Conservation (phyloP, 2,329 filamentous ascomycete genomes). For the Fusarium nanum region DNA sequence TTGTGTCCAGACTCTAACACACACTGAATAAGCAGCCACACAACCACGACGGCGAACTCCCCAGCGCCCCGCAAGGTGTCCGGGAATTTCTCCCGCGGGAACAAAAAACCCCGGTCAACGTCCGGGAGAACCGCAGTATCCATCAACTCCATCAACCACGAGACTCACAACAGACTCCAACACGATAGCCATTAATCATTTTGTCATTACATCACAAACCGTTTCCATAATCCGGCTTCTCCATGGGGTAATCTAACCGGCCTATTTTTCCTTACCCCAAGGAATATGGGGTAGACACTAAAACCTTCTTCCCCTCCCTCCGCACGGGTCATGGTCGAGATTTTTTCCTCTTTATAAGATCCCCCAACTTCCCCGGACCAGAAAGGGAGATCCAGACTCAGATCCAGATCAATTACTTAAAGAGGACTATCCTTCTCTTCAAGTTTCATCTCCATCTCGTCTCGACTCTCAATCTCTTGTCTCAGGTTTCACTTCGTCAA, state of each 20-base stretch:
- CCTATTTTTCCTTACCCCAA: no score
- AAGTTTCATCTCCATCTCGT: not conserved
- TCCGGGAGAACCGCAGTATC: not conserved
- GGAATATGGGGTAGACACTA: constrained; percentile 1
- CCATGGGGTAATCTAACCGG: constrained; percentile 9
- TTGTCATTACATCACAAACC: constrained; percentile 3
- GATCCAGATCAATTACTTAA: constrained; percentile 3
- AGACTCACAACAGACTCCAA: not conserved
- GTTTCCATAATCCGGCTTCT: constrained; percentile 1
- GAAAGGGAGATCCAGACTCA: not conserved
- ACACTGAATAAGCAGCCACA: not conserved
- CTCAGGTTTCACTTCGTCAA: not conserved
- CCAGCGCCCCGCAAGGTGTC: not conserved
- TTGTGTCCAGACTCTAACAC: not conserved
- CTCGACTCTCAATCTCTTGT: not conserved
- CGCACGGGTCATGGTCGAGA: not conserved
- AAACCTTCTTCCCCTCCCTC: not conserved
- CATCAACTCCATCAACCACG: not conserved
- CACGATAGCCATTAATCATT: not conserved
- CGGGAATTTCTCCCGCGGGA: not conserved
- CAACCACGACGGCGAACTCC: not conserved
- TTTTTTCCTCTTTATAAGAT: constrained; percentile 13
- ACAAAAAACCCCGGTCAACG: not conserved
- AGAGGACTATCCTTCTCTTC: not conserved
- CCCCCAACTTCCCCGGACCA: constrained; percentile 16